Evolutionary conservation across 2,329 filamentous ascomycete genomes (phyloP), one percentile per base, ranked within the genome.

Genomic region (Neospermospora avenae): DNA sequence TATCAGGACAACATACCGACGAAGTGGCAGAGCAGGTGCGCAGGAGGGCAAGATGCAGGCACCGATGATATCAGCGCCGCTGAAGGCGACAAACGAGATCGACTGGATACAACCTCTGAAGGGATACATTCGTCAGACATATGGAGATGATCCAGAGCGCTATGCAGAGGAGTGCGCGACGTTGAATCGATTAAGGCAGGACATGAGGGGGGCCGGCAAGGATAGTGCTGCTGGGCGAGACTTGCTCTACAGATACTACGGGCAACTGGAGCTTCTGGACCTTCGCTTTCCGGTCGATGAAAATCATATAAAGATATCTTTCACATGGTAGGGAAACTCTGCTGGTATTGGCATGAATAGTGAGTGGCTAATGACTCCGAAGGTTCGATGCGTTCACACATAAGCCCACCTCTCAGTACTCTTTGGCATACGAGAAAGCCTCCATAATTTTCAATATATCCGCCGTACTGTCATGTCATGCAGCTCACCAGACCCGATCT

Each of bases 331-430:
- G 24, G 63, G 24, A 37, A 13, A 64, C n/a, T 20, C 20, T 20
- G 39, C 20, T 24, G 39, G 42, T 54, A 35, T 42, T 42, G 28
- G 28, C 31, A 10, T 25, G 41, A 39, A 44, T 2, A 25, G 7
- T 48, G 48, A 25, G 7, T 48, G 48, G 45, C 63, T 67, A 65
- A 67, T 64, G 25, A 34, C 41, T 18, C 46, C 22, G 39, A 46
- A 96, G 92, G 92, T 98, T 96, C 77, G 95, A 99, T 75, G 95
- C 96, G n/a, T 99, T 99, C 74, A 99, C 95, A 46, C 93, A 96
- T 74, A 97, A 98, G 72, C 84, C 92, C n/a, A 99, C 95, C 4
- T 87, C 93, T 3, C 95, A 99, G 75, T 97, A 96, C 78, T 97
- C 93, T 7, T 82, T 99, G 51, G 95, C 95, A 51, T 99, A 96